Evolutionary conservation across 164 flowering plant genomes (phyloP).

Genomic region (Piper longum): DNA sequence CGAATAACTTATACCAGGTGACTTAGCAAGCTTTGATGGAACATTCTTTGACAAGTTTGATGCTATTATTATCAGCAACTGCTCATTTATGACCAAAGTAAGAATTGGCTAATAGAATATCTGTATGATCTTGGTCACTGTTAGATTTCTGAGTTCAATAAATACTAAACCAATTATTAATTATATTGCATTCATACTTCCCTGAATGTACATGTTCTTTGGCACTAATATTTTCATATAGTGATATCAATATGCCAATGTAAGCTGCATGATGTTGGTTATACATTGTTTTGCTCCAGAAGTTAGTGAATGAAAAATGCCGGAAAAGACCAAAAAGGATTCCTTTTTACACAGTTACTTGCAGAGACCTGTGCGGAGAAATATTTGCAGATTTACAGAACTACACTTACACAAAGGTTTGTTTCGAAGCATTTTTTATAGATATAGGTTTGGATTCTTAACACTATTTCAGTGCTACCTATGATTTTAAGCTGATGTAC

Average conservation of each 20-base stretch:
- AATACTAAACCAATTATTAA: too few species aligned
- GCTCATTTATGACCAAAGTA: constrained; percentile 60
- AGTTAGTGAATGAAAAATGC: constrained; percentile 67
- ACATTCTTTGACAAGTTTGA: constrained; percentile 71
- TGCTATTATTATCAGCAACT: constrained; percentile 58
- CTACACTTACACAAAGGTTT: constrained; percentile 60
- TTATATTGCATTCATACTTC: too few species aligned
- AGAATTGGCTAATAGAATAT: neutral
- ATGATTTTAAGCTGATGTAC: too few species aligned
- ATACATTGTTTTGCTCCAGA: constrained; percentile 23
- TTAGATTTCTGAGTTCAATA: too few species aligned
- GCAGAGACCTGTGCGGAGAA: constrained; percentile 87
- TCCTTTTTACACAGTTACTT: constrained; percentile 80
- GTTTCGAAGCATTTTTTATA: neutral
- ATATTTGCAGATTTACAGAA: constrained; percentile 86
- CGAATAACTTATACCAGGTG: constrained; percentile 30
- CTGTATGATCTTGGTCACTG: too few species aligned
- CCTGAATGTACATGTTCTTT: too few species aligned
- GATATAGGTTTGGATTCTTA: too few species aligned
- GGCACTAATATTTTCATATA: too few species aligned
- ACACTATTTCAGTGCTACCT: too few species aligned
- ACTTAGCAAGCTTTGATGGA: constrained; percentile 44
- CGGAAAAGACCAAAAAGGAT: constrained; percentile 54
- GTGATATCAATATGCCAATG: too few species aligned
- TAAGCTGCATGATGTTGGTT: too few species aligned